Evolutionary conservation across 371 early-diverging fungal genomes (phyloP).

Genomic region (Rhizopus microsporus): DNA sequence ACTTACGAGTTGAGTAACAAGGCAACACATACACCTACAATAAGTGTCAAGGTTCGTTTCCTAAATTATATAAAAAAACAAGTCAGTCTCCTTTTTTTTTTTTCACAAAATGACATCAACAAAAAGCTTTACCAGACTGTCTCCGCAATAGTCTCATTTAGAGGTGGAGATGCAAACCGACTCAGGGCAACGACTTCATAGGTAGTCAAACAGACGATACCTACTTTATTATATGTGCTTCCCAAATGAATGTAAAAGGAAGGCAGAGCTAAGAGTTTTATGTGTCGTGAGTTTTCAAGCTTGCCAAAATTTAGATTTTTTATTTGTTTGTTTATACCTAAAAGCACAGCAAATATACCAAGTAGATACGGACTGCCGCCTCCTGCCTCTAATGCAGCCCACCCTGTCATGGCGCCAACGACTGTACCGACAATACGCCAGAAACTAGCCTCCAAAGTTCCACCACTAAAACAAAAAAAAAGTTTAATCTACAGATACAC

Average conservation of each 20-base stretch:
- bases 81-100: not conserved
- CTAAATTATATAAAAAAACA: slow-evolving; percentile 18
- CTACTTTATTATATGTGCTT: slow-evolving; percentile 48
- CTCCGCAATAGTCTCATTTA: slow-evolving; percentile 35
- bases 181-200: slow-evolving; percentile 48
- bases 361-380: slow-evolving; percentile 54
- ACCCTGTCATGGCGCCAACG: slow-evolving; percentile 51
- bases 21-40: slow-evolving; percentile 57
- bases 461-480: slow-evolving; percentile 39
- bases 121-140: slow-evolving; percentile 42
- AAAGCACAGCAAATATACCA: slow-evolving; percentile 52
- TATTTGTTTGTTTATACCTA: slow-evolving; percentile 38
- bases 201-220: slow-evolving; percentile 44
- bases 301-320: too few species aligned
- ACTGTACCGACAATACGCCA: slow-evolving; percentile 62
- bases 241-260: slow-evolving; percentile 51
- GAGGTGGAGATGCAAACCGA: slow-evolving; percentile 29
- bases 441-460: slow-evolving; percentile 52
- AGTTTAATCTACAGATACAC: not conserved
- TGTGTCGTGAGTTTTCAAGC: too few species aligned
- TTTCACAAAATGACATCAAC: not conserved
- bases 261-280: slow-evolving; percentile 19
- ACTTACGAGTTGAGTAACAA: slow-evolving; percentile 53
- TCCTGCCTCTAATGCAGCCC: slow-evolving; percentile 51
- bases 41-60: slow-evolving; percentile 55